These are phyloP conservation scores for Suhomyces maxii DNA, from an alignment of 1,139 yeast species.

Conservation along the genomic window DNA sequence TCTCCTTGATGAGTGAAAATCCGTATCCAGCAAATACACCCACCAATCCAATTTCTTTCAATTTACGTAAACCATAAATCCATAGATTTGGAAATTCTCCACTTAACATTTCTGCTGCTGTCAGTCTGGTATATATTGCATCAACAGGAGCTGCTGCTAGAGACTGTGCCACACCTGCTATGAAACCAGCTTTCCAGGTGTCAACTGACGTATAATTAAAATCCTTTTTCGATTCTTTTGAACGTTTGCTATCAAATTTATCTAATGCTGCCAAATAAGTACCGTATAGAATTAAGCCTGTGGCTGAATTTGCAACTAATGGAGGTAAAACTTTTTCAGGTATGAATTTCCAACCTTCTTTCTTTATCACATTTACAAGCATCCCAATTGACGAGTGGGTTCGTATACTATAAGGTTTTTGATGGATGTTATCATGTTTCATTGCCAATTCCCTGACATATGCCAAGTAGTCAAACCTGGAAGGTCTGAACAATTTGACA, in stretches of 20 bases:
- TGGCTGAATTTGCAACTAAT: slow-evolving; percentile 77
- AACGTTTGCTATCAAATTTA: slow-evolving; percentile 14
- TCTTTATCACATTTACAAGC: slow-evolving; percentile 64
- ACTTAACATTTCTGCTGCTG: slow-evolving; percentile 68
- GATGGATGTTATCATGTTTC: slow-evolving; percentile 44
- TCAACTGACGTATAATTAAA: slow-evolving; percentile 42
- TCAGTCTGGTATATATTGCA: slow-evolving; percentile 82
- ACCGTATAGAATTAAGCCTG: slow-evolving; percentile 83
- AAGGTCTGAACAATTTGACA: slow-evolving; percentile 84
- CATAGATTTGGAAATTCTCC: slow-evolving; percentile 74
- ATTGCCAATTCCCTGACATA: slow-evolving; percentile 58
- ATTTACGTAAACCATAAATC: slow-evolving; percentile 69
- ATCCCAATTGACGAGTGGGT: slow-evolving; percentile 81
- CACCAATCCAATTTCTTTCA: slow-evolving; percentile 70
- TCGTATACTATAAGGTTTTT: slow-evolving; percentile 63
- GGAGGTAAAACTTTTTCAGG: slow-evolving; percentile 89
- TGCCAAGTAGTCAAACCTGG: slow-evolving; percentile 82
- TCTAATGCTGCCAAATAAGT: slow-evolving; percentile 64
- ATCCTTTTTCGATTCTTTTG: slow-evolving; percentile 9
- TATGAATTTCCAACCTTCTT: slow-evolving; percentile 84
- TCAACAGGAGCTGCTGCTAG: slow-evolving; percentile 94
- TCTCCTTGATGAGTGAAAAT: slow-evolving; percentile 74
- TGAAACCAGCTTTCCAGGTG: slow-evolving; percentile 76
- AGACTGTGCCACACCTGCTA: slow-evolving; percentile 86
- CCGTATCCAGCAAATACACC: slow-evolving; percentile 92